Base-by-base conservation (phyloP, 257 asterid genomes). In the Anisodus acutangulus region DNA sequence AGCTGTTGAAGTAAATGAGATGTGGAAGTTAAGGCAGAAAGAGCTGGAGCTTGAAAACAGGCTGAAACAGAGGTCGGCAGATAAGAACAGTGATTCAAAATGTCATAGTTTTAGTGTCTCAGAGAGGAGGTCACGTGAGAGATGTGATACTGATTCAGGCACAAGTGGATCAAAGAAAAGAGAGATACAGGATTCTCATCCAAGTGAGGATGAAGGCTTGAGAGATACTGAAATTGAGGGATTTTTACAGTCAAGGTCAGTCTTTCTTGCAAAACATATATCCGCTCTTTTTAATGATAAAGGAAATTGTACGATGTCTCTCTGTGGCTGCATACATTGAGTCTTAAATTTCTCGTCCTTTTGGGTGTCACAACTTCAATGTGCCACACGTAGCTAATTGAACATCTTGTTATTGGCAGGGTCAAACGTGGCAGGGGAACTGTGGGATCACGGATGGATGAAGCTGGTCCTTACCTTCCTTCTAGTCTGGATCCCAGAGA, bases 381-480 rank as follows among this genome's bases (percentile, higher is more conserved):
- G 47, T 82, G 59, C 55, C 80, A 53, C 47, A 13, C 4, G 1
- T 12, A 58, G 3, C 82, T 2, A 19, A 59, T 49, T 31, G 26
- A 83, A 54, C 13, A 4, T 59, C 19, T 82, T 90, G 16, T 17
- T 11, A 58, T 80, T 85, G 89, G 69, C 90, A 97, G 99, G 88
- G 84, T 81, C 82, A 95, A 97, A 90, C 90, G 99, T 68, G 99
- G 99, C 35, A 91, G 98, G 85, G 99, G 98, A n/a, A 90, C 94
- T 22, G 86, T 97, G 80, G 99, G 99, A 69, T 95, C 99, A 43
- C 89, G 98, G 78, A 93, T 97, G 98, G 99, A 97, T 84, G 99
- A 93, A 92, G 86, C 97, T 11, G 98, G 98, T 35, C 98, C 98
- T 2, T 95, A 92, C 88, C 95, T 91, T 85, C 91, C 94, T 45